These are phyloP conservation scores for Nemania abortiva DNA, from an alignment of 2,329 filamentous ascomycete species.

Conservation along the genomic window DNA sequence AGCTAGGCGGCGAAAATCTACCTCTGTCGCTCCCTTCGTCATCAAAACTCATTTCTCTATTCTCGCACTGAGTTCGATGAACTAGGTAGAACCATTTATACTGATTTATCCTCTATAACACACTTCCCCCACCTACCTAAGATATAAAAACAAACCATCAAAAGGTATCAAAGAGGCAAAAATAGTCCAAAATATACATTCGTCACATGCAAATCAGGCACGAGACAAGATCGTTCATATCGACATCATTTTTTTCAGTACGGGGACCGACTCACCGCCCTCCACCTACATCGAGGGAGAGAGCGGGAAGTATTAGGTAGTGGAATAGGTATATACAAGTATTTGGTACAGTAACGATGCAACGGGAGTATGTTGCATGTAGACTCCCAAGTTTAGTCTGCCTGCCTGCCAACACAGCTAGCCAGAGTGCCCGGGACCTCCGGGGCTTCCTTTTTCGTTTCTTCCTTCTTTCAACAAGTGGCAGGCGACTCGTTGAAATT, in stretches of 20 bases:
- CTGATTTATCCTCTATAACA: not conserved
- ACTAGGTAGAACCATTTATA: not conserved
- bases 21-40: not conserved
- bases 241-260: not conserved
- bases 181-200: not conserved
- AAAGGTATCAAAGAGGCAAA: not conserved
- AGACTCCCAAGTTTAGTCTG: slow-evolving; percentile 16
- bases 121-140: not conserved
- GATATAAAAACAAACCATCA: not conserved
- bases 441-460: not conserved
- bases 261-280: slow-evolving; percentile 2
- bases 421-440: slow-evolving; percentile 5
- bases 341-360: slow-evolving; percentile 36
- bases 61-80: not conserved
- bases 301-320: slow-evolving; percentile 24
- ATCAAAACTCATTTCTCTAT: not conserved
- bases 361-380: slow-evolving; percentile 16
- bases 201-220: not conserved
- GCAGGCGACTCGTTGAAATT: slow-evolving; percentile 9
- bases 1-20: not conserved
- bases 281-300: not conserved
- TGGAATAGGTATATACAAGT: slow-evolving; percentile 33
- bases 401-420: slow-evolving; percentile 12
- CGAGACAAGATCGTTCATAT: not conserved
- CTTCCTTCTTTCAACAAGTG: slow-evolving; percentile 13